Evolutionary conservation across 75 land plant species (phyloP).

Genomic region (Sequoia sempervirens): DNA sequence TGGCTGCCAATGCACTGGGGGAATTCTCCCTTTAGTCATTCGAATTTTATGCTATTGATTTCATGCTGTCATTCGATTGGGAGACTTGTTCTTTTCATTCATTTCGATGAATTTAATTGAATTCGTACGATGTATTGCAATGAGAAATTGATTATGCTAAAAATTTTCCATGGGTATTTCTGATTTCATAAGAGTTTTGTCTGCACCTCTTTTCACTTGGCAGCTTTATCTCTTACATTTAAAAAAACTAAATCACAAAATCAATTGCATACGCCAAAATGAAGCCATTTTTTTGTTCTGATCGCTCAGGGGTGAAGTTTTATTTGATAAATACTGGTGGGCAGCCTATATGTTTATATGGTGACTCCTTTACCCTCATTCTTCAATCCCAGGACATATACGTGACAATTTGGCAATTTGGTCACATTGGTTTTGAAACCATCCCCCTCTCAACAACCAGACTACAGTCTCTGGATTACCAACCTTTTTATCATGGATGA

Average conservation of each 20-base stretch:
- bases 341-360: no score
- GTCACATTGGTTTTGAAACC: no score
- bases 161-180: neutral
- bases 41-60: neutral
- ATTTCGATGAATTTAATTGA: neutral
- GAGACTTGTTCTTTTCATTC: neutral
- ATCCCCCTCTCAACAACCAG: no score
- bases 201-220: neutral
- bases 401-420: no score
- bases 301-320: neutral
- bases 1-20: neutral
- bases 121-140: neutral
- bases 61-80: neutral
- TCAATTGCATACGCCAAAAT: neutral
- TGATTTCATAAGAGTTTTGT: neutral
- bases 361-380: no score
- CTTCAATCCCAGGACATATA: no score
- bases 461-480: no score
- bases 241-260: no score
- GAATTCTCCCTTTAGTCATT: slow-evolving; percentile 5
- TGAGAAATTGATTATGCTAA: neutral
- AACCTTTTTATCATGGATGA: no score
- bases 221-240: neutral
- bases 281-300: neutral
- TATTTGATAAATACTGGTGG: no score